Evolutionary conservation across 163 green algal genomes (phyloP).

Genomic region (Volvox carteri): DNA sequence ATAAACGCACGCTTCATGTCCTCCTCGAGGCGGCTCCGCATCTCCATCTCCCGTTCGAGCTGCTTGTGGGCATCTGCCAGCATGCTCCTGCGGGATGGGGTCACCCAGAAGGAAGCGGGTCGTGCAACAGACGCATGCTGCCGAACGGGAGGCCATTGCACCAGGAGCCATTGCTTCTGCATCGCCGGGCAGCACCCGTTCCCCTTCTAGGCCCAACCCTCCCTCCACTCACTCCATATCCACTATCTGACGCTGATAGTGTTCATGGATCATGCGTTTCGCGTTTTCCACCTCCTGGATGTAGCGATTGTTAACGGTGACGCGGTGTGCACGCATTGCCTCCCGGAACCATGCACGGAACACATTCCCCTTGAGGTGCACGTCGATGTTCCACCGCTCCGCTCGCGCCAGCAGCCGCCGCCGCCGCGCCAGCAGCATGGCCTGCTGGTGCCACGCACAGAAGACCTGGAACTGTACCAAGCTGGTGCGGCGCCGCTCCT

Average conservation of each 20-base stretch:
- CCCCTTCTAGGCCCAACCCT: no score
- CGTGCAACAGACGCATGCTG: no score
- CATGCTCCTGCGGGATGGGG: slow-evolving; percentile 51
- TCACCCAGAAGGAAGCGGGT: no score
- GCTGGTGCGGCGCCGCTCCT: slow-evolving; percentile 43
- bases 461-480: slow-evolving; percentile 56
- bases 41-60: slow-evolving; percentile 63
- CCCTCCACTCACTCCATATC: slow-evolving; percentile 39
- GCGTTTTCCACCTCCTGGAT: slow-evolving; percentile 53
- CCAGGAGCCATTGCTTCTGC: no score
- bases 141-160: no score
- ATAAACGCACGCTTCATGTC: slow-evolving; percentile 84
- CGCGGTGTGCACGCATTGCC: slow-evolving; percentile 52
- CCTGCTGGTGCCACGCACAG: slow-evolving; percentile 58
- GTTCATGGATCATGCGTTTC: slow-evolving; percentile 44
- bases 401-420: slow-evolving; percentile 8
- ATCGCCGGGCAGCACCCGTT: background rate
- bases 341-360: slow-evolving; percentile 60
- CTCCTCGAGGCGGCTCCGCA: slow-evolving; percentile 71
- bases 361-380: slow-evolving; percentile 60
- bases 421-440: slow-evolving; percentile 1
- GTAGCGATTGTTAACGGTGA: slow-evolving; percentile 55
- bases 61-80: slow-evolving; percentile 56
- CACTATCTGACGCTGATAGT: slow-evolving; percentile 39
- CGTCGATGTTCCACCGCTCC: slow-evolving; percentile 42